Evolutionary conservation across 2,329 filamentous ascomycete species (phyloP).

Genomic region (Botrytis deweyae): DNA sequence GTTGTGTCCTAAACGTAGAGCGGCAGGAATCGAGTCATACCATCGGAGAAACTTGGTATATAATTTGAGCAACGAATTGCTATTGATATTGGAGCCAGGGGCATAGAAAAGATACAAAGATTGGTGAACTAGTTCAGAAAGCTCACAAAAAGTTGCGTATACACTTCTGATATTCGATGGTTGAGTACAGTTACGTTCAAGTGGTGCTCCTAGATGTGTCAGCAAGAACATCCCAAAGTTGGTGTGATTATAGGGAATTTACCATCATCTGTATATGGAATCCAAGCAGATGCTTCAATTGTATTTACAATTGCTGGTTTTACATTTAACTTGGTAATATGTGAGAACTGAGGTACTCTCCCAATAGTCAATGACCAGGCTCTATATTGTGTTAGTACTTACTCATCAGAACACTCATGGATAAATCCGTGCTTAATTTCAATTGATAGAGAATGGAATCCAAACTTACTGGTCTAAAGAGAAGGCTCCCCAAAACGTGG

Average conservation of each 20-base stretch:
- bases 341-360: slow-evolving; percentile 59
- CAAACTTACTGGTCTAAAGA: slow-evolving; percentile 56
- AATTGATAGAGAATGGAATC: slow-evolving; percentile 52
- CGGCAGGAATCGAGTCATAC: slow-evolving; percentile 66
- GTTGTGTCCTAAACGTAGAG: slow-evolving; percentile 63
- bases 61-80: slow-evolving; percentile 59
- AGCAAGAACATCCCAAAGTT: not conserved
- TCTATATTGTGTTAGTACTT: slow-evolving; percentile 41
- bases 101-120: slow-evolving; percentile 61
- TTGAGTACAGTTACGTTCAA: slow-evolving; percentile 61
- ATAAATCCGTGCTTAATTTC: not conserved
- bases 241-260: not conserved
- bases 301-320: slow-evolving; percentile 61
- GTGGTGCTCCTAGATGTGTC: slow-evolving; percentile 39
- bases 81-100: slow-evolving; percentile 63
- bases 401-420: not conserved
- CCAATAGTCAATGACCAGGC: slow-evolving; percentile 66
- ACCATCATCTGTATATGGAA: slow-evolving; percentile 40
- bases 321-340: slow-evolving; percentile 54
- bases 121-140: slow-evolving; percentile 73
- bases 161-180: slow-evolving; percentile 67
- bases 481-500: slow-evolving; percentile 50
- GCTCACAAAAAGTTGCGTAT: slow-evolving; percentile 67
- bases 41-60: slow-evolving; percentile 70
- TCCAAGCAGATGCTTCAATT: slow-evolving; percentile 57